Evolutionary conservation across 192 early-diverging fungal species (phyloP).

Genomic region (Backusella circina): DNA sequence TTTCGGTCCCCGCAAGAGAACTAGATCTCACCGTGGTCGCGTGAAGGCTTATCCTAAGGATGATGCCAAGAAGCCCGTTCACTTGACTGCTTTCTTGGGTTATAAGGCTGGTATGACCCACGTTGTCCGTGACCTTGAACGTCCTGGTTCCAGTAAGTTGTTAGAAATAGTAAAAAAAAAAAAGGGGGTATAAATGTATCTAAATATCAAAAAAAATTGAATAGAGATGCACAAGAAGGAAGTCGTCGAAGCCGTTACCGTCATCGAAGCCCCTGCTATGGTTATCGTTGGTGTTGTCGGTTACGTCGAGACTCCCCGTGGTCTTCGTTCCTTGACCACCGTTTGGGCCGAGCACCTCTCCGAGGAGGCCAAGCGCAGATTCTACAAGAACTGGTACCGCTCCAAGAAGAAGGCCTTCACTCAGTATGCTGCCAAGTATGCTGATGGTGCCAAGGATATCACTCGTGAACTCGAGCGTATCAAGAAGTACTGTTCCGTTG

Average conservation of each 20-base stretch:
- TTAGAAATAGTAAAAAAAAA: too few species aligned
- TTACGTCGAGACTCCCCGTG: conserved; percentile 98
- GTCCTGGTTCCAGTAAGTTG: conserved; percentile 81
- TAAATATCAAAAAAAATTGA: too few species aligned
- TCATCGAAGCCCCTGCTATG: conserved; percentile 97
- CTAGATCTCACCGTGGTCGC: conserved; percentile 89
- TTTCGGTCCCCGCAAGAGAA: conserved; percentile 78
- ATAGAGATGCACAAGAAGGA: conserved; percentile 99
- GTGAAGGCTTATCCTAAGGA: conserved; percentile 99
- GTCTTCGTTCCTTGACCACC: conserved; percentile 96
- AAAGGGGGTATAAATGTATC: too few species aligned
- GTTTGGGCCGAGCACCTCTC: conserved; percentile 99
- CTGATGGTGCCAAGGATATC: conserved; percentile 87
- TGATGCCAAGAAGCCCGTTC: conserved; percentile 90
- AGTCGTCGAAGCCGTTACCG: conserved; percentile 98
- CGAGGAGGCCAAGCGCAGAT: conserved; percentile 97
- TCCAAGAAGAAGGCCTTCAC: conserved; percentile 99
- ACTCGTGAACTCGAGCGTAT: conserved; percentile 93
- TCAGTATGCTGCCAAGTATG: conserved; percentile 98
- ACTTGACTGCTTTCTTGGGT: conserved; percentile 98
- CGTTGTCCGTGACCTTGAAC: conserved; percentile 98
- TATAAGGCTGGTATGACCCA: conserved; percentile 99
- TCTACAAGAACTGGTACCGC: conserved; percentile 99
- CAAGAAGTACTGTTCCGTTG: conserved; percentile 98
- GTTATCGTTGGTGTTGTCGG: conserved; percentile 98